Percentiles rank a stretch among this genome's conserved stretches.
phyloP scores from a whole-genome alignment of 495 filamentous ascomycete genomes.

The Aspergillus indologenus region DNA sequence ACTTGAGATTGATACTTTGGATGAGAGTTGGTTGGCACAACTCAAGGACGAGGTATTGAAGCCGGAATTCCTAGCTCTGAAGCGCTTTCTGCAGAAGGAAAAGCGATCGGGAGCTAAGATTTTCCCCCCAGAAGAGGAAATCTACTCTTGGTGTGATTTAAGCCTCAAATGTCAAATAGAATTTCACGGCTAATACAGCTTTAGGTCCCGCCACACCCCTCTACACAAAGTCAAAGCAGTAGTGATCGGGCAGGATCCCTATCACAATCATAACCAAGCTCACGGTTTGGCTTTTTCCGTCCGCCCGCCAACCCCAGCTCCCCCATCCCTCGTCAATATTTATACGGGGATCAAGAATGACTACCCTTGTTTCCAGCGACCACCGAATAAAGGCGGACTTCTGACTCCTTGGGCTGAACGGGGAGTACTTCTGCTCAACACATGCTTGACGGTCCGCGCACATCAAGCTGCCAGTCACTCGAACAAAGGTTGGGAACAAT shows the following conservation, averaged over 20 bases:
- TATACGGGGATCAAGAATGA: constrained; percentile 82
- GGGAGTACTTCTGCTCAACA: constrained; percentile 89
- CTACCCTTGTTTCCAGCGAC: constrained; percentile 74
- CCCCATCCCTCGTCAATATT: constrained; percentile 87
- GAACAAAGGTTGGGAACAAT: constrained; percentile 82
- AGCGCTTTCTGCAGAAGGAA: constrained; percentile 82
- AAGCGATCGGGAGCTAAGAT: constrained; percentile 66
- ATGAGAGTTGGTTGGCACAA: constrained; percentile 85
- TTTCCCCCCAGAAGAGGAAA: constrained; percentile 81
- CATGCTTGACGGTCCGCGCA: constrained; percentile 85
- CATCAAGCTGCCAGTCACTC: constrained; percentile 82
- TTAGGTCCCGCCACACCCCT: constrained; percentile 86
- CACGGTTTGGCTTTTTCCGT: constrained; percentile 95
- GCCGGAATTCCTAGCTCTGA: constrained; percentile 78
- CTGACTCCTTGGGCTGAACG: constrained; percentile 90
- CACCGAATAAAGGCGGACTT: constrained; percentile 72
- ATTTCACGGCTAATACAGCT: neutral
- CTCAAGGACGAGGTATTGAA: constrained; percentile 79
- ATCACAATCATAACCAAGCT: constrained; percentile 93
- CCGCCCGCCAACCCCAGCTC: constrained; percentile 79
- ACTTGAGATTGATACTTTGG: constrained; percentile 86
- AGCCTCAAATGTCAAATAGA: neutral
- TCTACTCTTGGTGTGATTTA: constrained; percentile 84
- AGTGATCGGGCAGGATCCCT: constrained; percentile 93
- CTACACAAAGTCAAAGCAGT: constrained; percentile 82